phyloP scores from a whole-genome alignment of 805 yeast genomes.

The Starmerella apicola region DNA sequence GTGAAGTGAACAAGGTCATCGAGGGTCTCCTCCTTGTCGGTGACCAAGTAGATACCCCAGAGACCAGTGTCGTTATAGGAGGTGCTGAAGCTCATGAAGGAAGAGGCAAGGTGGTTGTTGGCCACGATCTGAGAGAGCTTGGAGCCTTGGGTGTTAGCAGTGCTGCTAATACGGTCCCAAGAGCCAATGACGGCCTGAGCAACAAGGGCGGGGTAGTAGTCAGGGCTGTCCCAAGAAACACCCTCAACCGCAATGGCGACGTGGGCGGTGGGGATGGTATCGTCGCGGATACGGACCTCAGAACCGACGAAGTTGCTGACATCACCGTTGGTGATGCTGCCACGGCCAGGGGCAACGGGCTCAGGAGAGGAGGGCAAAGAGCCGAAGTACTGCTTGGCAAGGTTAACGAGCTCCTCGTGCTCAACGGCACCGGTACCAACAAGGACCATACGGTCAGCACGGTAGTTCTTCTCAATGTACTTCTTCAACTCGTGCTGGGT shows the following conservation, averaged over 20 bases:
- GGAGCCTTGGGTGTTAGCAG: constrained; percentile 74
- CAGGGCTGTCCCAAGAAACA: constrained; percentile 92
- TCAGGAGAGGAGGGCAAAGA: constrained; percentile 33
- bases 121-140: constrained; percentile 60
- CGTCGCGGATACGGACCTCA: constrained; percentile 73
- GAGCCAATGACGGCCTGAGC: constrained; percentile 95
- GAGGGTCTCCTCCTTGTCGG: constrained; percentile 60
- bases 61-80: constrained; percentile 95
- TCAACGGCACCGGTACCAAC: constrained; percentile 89
- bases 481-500: constrained; percentile 60
- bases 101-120: constrained; percentile 63
- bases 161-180: constrained; percentile 89
- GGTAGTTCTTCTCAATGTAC: constrained; percentile 76
- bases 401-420: constrained; percentile 67
- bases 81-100: constrained; percentile 93
- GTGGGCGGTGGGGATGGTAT: constrained; percentile 75
- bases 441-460: constrained; percentile 95
- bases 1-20: constrained; percentile 62
- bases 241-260: constrained; percentile 95
- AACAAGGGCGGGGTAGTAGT: constrained; percentile 86
- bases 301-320: constrained; percentile 76
- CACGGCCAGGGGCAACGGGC: constrained; percentile 58
- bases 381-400: constrained; percentile 63
- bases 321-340: constrained; percentile 44
- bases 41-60: constrained; percentile 90